Conservation (phyloP, 2,329 filamentous ascomycete species). For the Raffaelea arxii region DNA sequence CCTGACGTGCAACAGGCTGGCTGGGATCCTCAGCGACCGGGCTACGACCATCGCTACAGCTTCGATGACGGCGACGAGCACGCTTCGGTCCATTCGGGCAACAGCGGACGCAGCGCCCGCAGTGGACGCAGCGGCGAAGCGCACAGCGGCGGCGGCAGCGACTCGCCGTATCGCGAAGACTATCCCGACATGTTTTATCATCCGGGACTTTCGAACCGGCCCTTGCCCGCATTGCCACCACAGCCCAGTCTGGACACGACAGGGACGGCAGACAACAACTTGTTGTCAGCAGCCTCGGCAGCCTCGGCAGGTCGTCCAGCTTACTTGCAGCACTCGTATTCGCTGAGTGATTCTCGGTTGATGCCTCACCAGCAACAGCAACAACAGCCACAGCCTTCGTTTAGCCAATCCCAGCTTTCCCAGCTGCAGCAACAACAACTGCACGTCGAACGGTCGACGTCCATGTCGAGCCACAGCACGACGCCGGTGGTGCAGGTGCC, state of each 20-base stretch:
- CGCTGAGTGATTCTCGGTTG: constrained; percentile 36
- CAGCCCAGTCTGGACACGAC: constrained; percentile 47
- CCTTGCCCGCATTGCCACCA: constrained; percentile 49
- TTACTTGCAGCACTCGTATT: constrained; percentile 41
- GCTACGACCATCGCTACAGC: constrained; percentile 64
- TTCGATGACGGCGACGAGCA: constrained; percentile 90
- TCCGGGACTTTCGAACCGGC: constrained; percentile 62
- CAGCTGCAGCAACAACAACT: constrained; percentile 40
- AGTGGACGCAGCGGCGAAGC: constrained; percentile 32
- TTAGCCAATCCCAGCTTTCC: constrained; percentile 24
- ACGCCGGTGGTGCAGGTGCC: constrained; percentile 71
- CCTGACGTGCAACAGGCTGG: too few relatives aligned
- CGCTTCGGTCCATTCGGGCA: constrained; percentile 44
- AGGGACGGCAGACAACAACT: constrained; percentile 27
- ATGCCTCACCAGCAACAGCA: constrained; percentile 32
- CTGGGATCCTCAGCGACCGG: too few relatives aligned
- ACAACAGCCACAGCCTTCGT: constrained; percentile 24
- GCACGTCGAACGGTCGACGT: constrained; percentile 63
- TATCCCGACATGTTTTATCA: constrained; percentile 92
- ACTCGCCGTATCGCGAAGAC: constrained; percentile 60
- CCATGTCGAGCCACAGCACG: constrained; percentile 70
- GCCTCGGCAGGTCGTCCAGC: constrained; percentile 29
- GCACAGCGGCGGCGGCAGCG: constrained; percentile 27
- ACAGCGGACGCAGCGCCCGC: constrained; percentile 27
- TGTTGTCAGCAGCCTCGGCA: constrained; percentile 34